Conservation (phyloP, 2,329 filamentous ascomycete genomes). For the Pyrenophora teres region DNA sequence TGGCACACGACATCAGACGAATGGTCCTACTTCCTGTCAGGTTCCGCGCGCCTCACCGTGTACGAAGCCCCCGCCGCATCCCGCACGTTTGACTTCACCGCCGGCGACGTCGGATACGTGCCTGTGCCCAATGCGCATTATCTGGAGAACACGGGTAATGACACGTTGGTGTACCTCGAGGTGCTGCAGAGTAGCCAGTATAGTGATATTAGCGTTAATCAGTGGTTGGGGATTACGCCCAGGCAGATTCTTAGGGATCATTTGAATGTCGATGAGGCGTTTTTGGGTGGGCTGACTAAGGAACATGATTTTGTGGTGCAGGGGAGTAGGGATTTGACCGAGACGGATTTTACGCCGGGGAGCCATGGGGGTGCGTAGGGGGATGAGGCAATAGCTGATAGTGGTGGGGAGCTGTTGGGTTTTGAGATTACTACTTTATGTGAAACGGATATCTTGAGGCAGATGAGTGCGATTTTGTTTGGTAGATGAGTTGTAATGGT, state of each 20-base stretch:
- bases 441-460: no score
- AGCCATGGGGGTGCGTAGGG: slow-evolving; percentile 1
- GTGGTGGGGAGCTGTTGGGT: no score
- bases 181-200: slow-evolving; percentile 60
- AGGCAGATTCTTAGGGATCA: slow-evolving; percentile 47
- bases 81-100: slow-evolving; percentile 63
- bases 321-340: slow-evolving; percentile 44
- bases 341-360: slow-evolving; percentile 40
- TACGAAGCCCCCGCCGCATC: slow-evolving; percentile 57
- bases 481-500: no score
- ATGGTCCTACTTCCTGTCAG: slow-evolving; percentile 65
- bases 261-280: slow-evolving; percentile 32
- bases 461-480: no score
- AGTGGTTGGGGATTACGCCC: slow-evolving; percentile 61
- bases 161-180: slow-evolving; percentile 64
- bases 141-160: slow-evolving; percentile 64
- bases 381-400: neutral
- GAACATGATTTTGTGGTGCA: slow-evolving; percentile 48
- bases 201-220: slow-evolving; percentile 60
- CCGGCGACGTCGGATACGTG: slow-evolving; percentile 65
- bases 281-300: slow-evolving; percentile 42
- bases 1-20: slow-evolving; percentile 66
- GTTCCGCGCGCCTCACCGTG: slow-evolving; percentile 61
- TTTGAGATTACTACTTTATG: no score
- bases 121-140: slow-evolving; percentile 62